Evolutionary conservation across 2,329 filamentous ascomycete genomes (phyloP), one percentile per base, ranked within the genome.

Genomic region (Monosporascus sp.): DNA sequence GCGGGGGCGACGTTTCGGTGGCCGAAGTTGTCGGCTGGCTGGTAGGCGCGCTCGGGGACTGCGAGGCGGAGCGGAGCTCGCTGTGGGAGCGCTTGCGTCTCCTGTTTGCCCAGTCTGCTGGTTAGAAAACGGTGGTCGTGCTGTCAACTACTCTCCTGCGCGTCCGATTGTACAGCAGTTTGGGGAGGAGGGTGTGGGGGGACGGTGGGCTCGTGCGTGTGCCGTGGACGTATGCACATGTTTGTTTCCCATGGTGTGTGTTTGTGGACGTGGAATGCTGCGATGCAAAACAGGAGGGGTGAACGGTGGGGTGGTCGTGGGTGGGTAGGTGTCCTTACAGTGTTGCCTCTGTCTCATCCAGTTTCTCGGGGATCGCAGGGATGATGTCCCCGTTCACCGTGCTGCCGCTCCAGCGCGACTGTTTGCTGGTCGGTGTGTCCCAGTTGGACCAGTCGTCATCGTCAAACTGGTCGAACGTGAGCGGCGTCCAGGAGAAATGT

Each of bases 381-480:
- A 72, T 69, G 52, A 76, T 71, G 52, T 81, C 78, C 43, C 72
- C 72, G 53, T 70, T 74, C 25, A 80, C 74, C 9, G 81, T 84
- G 54, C 79, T 84, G 44, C 82, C 83, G 66, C 83, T 86, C 83
- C 83, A 86, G 56, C 83, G 75, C 17, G 82, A 75, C 17, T 80
- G 80, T 65, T 80, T 80, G 39, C 65, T 66, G 51, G 72, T 74
- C 2, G 82, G 79, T 37, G 71, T 74, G 43, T 87, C 83, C 83
- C 84, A 87, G 66, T 79, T 85, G 7, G 79, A 76, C 83, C 83
- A 87, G 66, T 84, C 82, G 59, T 77, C 80, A 61, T 84, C 83
- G 56, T 85, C 78, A 52, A 80, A 72, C 44, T 75, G 73, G 56
- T 84, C 81, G 47, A 81, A 75, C 2, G 77, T 76, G 48, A 84